Evolutionary conservation across 2,329 filamentous ascomycete species (phyloP).

Genomic region (Fusarium sulawesiense): DNA sequence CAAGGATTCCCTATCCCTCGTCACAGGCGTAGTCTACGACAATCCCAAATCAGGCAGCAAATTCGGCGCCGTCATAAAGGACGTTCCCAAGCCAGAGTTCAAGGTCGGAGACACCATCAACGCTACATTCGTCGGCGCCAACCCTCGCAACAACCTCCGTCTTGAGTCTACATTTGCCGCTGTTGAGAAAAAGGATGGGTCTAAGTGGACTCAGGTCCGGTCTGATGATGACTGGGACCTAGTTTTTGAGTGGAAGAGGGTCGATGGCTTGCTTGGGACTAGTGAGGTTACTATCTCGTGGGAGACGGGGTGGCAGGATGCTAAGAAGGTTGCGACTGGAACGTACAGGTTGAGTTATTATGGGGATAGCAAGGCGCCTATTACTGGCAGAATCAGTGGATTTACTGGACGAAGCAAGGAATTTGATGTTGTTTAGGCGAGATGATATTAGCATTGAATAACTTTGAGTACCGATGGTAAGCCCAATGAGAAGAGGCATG

Average conservation of each 20-base stretch:
- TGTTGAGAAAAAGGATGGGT: conserved; percentile 1
- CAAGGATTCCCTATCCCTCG: conserved; percentile 3
- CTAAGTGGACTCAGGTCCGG: background rate
- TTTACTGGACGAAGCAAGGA: conserved; percentile 7
- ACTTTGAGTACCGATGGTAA: background rate
- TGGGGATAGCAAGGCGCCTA: conserved; percentile 8
- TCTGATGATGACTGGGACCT: conserved; percentile 17
- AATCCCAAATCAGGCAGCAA: conserved; percentile 1
- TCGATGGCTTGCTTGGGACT: conserved; percentile 1
- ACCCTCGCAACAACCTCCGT: conserved; percentile 2
- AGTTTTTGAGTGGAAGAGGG: conserved; percentile 9
- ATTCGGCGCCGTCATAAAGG: background rate
- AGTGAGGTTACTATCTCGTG: background rate
- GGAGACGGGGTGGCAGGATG: conserved; percentile 15
- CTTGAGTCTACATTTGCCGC: background rate
- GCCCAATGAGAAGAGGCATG: background rate
- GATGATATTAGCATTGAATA: background rate
- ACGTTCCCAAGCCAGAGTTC: background rate
- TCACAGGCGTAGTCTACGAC: conserved; percentile 8
- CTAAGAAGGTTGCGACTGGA: background rate
- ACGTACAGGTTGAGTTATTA: conserved; percentile 1
- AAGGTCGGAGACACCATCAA: background rate
- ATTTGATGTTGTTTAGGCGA: background rate
- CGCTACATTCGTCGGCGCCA: conserved; percentile 1
- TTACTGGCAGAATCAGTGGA: background rate